A percentile compares a stretch with the other conserved stretches of the same genome.
Conservation (phyloP, 371 early-diverging fungal genomes). For the Lichtheimia hyalospora region DNA sequence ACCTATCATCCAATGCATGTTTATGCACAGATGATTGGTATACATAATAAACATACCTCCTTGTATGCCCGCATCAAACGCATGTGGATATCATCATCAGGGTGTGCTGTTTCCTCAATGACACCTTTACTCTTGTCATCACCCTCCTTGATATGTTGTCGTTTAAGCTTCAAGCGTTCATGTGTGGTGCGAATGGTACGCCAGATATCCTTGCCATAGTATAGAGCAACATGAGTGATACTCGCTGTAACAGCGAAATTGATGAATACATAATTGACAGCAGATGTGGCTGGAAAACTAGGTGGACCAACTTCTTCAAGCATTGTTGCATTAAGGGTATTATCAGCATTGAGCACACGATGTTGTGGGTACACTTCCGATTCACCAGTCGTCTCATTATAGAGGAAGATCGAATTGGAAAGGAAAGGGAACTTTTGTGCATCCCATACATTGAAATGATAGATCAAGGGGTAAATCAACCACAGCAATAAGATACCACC, state of each 20-base stretch:
- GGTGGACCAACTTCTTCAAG: slow-evolving; percentile 40
- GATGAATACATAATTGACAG: slow-evolving; percentile 30
- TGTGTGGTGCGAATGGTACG: background rate
- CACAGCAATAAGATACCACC: slow-evolving; percentile 36
- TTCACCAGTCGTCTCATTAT: slow-evolving; percentile 23
- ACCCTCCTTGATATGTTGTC: background rate
- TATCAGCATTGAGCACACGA: slow-evolving; percentile 33
- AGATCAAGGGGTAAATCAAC: slow-evolving; percentile 38
- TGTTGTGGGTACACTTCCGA: slow-evolving; percentile 38
- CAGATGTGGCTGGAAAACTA: slow-evolving; percentile 26
- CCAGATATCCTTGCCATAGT: slow-evolving; percentile 44
- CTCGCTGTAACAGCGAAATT: slow-evolving; percentile 54
- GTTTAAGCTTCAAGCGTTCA: background rate
- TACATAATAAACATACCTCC: slow-evolving; percentile 25
- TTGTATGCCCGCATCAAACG: slow-evolving; percentile 32
- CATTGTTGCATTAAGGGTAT: slow-evolving; percentile 33
- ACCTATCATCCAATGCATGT: no score
- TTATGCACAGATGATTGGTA: background rate
- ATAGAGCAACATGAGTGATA: slow-evolving; percentile 49
- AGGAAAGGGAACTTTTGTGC: slow-evolving; percentile 47
- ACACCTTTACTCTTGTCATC: no score
- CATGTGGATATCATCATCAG: slow-evolving; percentile 28
- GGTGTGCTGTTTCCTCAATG: background rate
- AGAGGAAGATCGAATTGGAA: slow-evolving; percentile 36
- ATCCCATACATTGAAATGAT: slow-evolving; percentile 45